phyloP scores from a whole-genome alignment of 176 grass and related monocot genomes.

The Tillandsia leiboldiana region DNA sequence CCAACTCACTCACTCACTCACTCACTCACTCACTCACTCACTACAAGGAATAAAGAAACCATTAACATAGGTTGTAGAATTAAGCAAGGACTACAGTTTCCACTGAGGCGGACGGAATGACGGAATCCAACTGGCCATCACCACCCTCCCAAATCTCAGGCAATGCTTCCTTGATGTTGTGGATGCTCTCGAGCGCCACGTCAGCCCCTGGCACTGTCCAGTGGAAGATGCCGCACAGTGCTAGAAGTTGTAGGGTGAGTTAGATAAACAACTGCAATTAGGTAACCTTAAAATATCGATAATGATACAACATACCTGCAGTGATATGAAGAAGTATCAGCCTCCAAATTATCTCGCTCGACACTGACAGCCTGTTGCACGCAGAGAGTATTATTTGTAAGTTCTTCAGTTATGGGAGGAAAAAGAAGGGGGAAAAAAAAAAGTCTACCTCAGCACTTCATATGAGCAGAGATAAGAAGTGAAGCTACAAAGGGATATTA shows the following conservation, averaged over 20 bases:
- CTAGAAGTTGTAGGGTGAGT: constrained; percentile 26
- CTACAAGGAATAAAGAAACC: too few relatives aligned
- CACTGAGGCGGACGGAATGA: too few relatives aligned
- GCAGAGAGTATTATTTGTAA: background rate
- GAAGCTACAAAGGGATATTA: background rate
- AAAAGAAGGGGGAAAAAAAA: background rate
- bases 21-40: too few relatives aligned
- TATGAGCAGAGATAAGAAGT: background rate
- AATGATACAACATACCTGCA: constrained; percentile 58
- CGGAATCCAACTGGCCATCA: too few relatives aligned
- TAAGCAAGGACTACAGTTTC: too few relatives aligned
- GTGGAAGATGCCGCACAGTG: constrained; percentile 56
- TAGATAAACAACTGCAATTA: background rate
- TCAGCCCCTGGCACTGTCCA: too few relatives aligned
- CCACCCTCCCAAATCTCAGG: too few relatives aligned
- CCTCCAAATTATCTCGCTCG: constrained; percentile 51
- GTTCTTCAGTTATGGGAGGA: background rate
- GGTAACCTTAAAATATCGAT: constrained; percentile 16
- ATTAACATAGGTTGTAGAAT: too few relatives aligned
- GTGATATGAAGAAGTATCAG: constrained; percentile 82
- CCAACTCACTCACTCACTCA: too few relatives aligned
- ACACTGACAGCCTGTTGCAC: constrained; percentile 49
- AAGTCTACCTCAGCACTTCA: background rate
- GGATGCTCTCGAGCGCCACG: too few relatives aligned
- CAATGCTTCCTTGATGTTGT: too few relatives aligned